These are phyloP conservation scores for Cordyceps farinosa DNA, from an alignment of 2,329 filamentous ascomycete species.

Conservation along the genomic window DNA sequence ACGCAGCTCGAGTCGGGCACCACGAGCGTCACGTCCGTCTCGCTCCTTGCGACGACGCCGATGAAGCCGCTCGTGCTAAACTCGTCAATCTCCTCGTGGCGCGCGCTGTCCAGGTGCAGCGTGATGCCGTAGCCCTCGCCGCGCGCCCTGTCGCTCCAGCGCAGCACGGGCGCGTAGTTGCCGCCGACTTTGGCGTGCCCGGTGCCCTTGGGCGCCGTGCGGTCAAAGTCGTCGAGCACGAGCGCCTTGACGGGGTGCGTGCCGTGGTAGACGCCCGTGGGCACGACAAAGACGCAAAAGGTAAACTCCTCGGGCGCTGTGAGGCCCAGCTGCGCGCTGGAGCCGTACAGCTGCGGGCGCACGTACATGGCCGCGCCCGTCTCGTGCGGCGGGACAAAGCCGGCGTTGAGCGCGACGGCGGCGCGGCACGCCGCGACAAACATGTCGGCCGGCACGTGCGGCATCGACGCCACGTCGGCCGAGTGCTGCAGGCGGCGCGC, in stretches of 20 bases:
- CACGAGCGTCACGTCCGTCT: conserved; percentile 64
- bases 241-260: conserved; percentile 81
- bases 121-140: conserved; percentile 87
- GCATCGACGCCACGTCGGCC: conserved; percentile 78
- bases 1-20: conserved; percentile 86
- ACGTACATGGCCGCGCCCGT: conserved; percentile 92
- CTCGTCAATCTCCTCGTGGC: conserved; percentile 83
- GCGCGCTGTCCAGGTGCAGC: conserved; percentile 83
- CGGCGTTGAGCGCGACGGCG: conserved; percentile 84
- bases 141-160: conserved; percentile 79
- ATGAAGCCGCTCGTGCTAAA: conserved; percentile 95
- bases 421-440: conserved; percentile 75
- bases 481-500: conserved; percentile 81
- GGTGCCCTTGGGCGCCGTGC: conserved; percentile 84
- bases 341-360: conserved; percentile 83
- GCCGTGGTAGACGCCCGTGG: conserved; percentile 92
- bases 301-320: conserved; percentile 88
- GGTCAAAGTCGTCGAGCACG: conserved; percentile 90
- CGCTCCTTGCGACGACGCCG: conserved; percentile 59
- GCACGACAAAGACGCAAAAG: conserved; percentile 85
- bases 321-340: conserved; percentile 79
- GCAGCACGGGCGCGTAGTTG: conserved; percentile 90
- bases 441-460: conserved; percentile 68
- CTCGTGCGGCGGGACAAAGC: conserved; percentile 83
- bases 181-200: conserved; percentile 92